Evolutionary conservation across 305 asterid species (phyloP).

Genomic region (Fraxinus latifolia): DNA sequence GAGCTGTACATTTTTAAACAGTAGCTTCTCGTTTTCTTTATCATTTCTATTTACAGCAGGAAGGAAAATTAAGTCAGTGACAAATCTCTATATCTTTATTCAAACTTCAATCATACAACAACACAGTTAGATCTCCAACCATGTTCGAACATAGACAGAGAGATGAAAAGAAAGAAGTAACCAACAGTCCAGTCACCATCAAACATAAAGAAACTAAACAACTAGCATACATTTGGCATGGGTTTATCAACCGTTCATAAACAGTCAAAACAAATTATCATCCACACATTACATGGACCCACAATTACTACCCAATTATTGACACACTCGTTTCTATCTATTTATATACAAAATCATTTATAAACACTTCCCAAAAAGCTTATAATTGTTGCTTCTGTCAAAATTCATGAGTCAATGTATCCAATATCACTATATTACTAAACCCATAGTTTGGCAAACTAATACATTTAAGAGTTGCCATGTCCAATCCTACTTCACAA

Average conservation of each 20-base stretch:
- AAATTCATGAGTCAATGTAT: not conserved
- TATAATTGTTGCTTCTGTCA: not conserved
- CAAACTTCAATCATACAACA: conserved; percentile 4
- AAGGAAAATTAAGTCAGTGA: conserved; percentile 5
- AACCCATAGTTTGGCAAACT: not conserved
- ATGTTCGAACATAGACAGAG: conserved; percentile 9
- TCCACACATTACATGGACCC: not conserved
- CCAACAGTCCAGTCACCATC: not conserved
- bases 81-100: not conserved
- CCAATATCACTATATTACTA: conserved; percentile 6
- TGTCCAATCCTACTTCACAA: conserved; percentile 10
- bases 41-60: not conserved
- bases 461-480: conserved; percentile 13
- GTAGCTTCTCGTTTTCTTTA: not conserved
- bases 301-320: not conserved
- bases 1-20: conserved; percentile 13
- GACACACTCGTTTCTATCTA: not conserved
- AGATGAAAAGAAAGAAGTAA: not conserved
- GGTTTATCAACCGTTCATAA: not conserved
- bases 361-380: not conserved
- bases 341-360: not conserved
- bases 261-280: not conserved
- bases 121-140: conserved; percentile 9
- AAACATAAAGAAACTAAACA: conserved; percentile 11
- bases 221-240: not conserved